Base-by-base conservation (phyloP, 192 early-diverging fungal species). In the Funneliformis mosseae region DNA sequence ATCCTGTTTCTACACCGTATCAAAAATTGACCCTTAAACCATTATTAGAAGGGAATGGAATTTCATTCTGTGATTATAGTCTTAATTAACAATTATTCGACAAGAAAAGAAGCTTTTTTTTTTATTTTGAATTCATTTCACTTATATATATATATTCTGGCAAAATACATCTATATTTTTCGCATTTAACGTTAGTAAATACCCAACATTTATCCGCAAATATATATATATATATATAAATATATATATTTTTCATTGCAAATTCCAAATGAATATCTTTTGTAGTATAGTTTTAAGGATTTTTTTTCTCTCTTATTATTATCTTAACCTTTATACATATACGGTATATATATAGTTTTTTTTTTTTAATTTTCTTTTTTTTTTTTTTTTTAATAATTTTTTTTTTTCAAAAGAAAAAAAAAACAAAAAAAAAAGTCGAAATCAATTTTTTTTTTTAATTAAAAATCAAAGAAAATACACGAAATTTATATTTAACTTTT, bases 1-100 rank as follows among this genome's bases (percentile, higher is more conserved):
- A 84, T 55, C 79, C 81, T 28, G 79, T 81, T 8, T 83, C 81
- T 42, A 83, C 83, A 0, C 85, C 85, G 7, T 86, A 79, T 39
- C 85, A 86, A 50, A 81, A 81, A 28, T 71, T 86, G 14, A 63
- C 67, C 1, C 81, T 86, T 18, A 81, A 77, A 28, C 85, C 85
- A 27, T 23, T 78, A 27, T 81, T 81, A 60, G 83, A 86, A n/a
- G 48, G 71, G 5, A 59, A 46, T 23, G 85, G 85, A 6, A 82
- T 80, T 67, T 82, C 81, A 7, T 83, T 84, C 27, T 69, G 67
- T 69, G 67, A 69, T 39, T 69, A 69, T 69, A 69, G 67, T 69
- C 38, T 69, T 42, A 69, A 69, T 69, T 69, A 42, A 69, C 23
- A 62, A 45, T 45, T 5, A 45, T 45, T 9, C 9, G 43, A 5